Evolutionary conservation across 768 basidiomycete genomes (phyloP).

Genomic region (Phylloporus scabripes): DNA sequence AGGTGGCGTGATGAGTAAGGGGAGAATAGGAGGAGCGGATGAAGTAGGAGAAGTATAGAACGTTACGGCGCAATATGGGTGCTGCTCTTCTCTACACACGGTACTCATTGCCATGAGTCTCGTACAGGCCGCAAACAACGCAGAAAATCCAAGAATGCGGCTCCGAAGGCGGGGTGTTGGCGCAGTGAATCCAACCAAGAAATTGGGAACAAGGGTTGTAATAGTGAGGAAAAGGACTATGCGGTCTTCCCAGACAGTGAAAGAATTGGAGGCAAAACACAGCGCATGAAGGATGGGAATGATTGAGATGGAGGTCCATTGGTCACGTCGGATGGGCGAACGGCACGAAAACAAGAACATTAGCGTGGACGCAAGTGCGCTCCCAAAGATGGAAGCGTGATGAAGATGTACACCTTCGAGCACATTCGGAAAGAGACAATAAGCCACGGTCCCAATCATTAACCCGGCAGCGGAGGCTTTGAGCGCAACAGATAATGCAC

Average conservation of each 20-base stretch:
- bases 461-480: conserved; percentile 34
- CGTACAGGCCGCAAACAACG: conserved; percentile 59
- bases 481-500: conserved; percentile 28
- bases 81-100: conserved; percentile 92
- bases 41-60: conserved; percentile 76
- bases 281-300: conserved; percentile 63
- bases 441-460: conserved; percentile 32
- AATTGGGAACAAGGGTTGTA: conserved; percentile 54
- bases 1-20: conserved; percentile 55
- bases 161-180: conserved; percentile 63
- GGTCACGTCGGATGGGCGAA: conserved; percentile 28
- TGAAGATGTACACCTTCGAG: conserved; percentile 46
- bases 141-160: conserved; percentile 70
- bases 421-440: conserved; percentile 29
- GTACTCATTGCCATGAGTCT: conserved; percentile 80
- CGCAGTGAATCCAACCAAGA: conserved; percentile 60
- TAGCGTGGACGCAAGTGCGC: conserved; percentile 43
- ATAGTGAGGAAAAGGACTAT: conserved; percentile 70
- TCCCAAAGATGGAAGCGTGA: conserved; percentile 47
- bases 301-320: conserved; percentile 35
- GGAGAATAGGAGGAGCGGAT: conserved; percentile 56
- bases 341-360: conserved; percentile 40
- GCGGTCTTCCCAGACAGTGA: conserved; percentile 96
- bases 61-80: conserved; percentile 82
- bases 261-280: conserved; percentile 89